Evolutionary conservation across 768 basidiomycete genomes (phyloP).

Genomic region (Pulveroboletus ravenelii): DNA sequence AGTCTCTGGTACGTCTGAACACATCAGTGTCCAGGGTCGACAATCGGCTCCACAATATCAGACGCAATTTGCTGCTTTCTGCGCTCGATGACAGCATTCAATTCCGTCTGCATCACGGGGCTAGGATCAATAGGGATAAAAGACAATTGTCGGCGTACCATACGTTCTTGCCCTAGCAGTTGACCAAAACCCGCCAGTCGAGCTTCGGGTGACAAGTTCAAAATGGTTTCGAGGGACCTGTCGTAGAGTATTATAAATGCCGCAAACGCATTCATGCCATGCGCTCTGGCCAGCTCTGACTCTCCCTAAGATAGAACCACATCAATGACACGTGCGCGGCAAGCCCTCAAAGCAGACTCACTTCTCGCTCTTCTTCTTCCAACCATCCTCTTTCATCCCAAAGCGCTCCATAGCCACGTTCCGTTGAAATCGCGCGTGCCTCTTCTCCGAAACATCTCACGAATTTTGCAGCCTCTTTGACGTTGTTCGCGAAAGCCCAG

Average conservation of each 20-base stretch:
- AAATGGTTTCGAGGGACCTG: constrained; percentile 48
- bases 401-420: constrained; percentile 33
- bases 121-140: constrained; percentile 5
- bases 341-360: constrained; percentile 18
- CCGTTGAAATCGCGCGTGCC: constrained; percentile 43
- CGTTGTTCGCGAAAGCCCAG: constrained; percentile 60
- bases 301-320: constrained; percentile 47
- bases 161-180: constrained; percentile 45
- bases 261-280: constrained; percentile 68
- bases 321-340: constrained; percentile 12
- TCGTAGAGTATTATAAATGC: constrained; percentile 61
- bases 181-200: constrained; percentile 43
- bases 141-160: constrained; percentile 40
- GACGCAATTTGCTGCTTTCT: constrained; percentile 30
- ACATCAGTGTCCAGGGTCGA: constrained; percentile 13
- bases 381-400: constrained; percentile 68
- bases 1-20: constrained; percentile 3
- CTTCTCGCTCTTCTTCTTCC: constrained; percentile 50
- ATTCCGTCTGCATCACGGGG: constrained; percentile 23
- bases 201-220: constrained; percentile 46
- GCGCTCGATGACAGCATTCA: constrained; percentile 36
- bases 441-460: constrained; percentile 56
- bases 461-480: constrained; percentile 53
- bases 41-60: constrained; percentile 8
- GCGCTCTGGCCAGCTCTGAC: constrained; percentile 46